Conservation (phyloP, 305 asterid species). For the Rubia peregrina region DNA sequence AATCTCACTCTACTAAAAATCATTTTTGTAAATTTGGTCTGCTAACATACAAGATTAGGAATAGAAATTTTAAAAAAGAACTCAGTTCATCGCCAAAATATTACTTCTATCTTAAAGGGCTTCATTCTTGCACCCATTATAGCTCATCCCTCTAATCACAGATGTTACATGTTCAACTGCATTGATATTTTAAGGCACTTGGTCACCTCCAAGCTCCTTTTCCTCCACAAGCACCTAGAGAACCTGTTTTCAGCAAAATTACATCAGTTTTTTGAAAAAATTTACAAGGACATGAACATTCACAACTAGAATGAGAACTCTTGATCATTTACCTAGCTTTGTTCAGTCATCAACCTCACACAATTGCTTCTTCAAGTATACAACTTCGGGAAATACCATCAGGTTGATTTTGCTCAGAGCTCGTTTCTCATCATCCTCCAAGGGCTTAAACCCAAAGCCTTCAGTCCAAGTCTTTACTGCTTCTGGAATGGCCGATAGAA, state of each 20-base stretch:
- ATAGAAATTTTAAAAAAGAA: too few species aligned
- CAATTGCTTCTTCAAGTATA: slow-evolving; percentile 69
- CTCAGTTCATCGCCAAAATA: too few species aligned
- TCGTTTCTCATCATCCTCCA: slow-evolving; percentile 60
- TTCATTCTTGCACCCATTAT: too few species aligned
- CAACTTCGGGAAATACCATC: slow-evolving; percentile 86
- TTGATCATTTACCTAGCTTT: slow-evolving; percentile 23
- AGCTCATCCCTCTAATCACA: too few species aligned
- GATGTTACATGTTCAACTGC: too few species aligned
- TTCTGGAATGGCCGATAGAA: slow-evolving; percentile 75
- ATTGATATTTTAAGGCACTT: too few species aligned
- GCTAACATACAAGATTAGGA: too few species aligned
- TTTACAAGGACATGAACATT: neutral
- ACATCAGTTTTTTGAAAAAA: neutral
- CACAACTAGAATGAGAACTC: neutral
- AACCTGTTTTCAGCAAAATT: neutral
- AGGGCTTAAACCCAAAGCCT: slow-evolving; percentile 71
- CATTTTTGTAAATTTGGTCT: too few species aligned
- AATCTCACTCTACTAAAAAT: too few species aligned
- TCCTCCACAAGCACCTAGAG: neutral
- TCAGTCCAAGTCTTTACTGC: slow-evolving; percentile 77
- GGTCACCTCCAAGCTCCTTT: too few species aligned
- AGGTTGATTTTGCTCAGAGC: slow-evolving; percentile 55
- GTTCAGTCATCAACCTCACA: slow-evolving; percentile 23
- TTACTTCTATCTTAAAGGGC: too few species aligned